Percentiles rank a stretch among this genome's conserved stretches.
phyloP scores from a whole-genome alignment of 371 early-diverging fungal genomes.

The Capniomyces stellatus region DNA sequence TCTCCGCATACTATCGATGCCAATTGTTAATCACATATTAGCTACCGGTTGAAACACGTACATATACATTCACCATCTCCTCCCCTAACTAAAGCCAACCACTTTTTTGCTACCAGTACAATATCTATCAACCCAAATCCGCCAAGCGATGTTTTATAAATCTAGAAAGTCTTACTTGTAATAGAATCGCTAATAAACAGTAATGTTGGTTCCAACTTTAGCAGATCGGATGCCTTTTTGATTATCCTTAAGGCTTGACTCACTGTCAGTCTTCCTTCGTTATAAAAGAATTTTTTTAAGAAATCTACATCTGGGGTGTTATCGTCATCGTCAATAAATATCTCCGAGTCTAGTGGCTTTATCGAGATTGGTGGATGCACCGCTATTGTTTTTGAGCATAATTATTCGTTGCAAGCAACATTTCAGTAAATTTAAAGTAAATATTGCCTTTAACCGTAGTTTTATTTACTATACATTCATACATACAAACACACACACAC shows the following conservation, averaged over 20 bases:
- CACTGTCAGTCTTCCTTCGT: slow-evolving; percentile 79
- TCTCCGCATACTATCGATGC: slow-evolving; percentile 93
- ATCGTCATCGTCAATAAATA: slow-evolving; percentile 35
- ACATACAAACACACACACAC: too few species aligned
- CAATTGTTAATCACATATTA: too few species aligned
- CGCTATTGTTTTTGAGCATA: slow-evolving; percentile 9
- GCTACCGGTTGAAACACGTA: too few species aligned
- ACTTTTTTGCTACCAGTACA: too few species aligned
- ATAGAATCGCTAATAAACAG: slow-evolving; percentile 81
- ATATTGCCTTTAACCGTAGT: too few species aligned
- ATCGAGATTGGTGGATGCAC: slow-evolving; percentile 30
- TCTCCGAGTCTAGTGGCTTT: slow-evolving; percentile 39
- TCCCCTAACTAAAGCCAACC: too few species aligned
- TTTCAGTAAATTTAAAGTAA: too few species aligned
- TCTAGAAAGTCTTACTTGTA: slow-evolving; percentile 57
- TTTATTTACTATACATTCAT: too few species aligned
- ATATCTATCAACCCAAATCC: too few species aligned
- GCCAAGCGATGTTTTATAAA: too few species aligned
- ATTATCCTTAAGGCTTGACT: slow-evolving; percentile 80
- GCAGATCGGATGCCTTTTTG: slow-evolving; percentile 47
- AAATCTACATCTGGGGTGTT: slow-evolving; percentile 53
- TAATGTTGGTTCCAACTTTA: too few species aligned
- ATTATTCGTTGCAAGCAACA: background rate
- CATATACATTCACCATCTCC: too few species aligned
- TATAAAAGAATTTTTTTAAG: slow-evolving; percentile 68